Conservation (phyloP, 2,329 filamentous ascomycete genomes). For the Sporothrix brasiliensis region DNA sequence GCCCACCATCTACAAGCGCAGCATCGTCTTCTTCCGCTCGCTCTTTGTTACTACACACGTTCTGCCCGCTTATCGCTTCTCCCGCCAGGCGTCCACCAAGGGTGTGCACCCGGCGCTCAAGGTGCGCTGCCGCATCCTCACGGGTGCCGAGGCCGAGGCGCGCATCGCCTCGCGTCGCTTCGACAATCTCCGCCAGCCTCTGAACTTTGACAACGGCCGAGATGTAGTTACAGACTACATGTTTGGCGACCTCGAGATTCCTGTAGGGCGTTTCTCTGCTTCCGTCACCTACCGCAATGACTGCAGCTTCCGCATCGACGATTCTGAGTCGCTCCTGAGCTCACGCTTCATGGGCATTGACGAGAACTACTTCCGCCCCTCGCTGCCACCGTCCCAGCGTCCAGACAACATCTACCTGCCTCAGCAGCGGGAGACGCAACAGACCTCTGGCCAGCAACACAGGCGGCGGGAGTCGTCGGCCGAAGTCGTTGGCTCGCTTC, state of each 20-base stretch:
- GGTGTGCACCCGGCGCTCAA: slow-evolving; percentile 68
- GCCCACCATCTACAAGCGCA: slow-evolving; percentile 94
- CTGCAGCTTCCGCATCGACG: slow-evolving; percentile 88
- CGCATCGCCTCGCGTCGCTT: slow-evolving; percentile 53
- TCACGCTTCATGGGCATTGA: slow-evolving; percentile 92
- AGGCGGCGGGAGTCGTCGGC: slow-evolving; percentile 45
- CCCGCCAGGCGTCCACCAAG: slow-evolving; percentile 71
- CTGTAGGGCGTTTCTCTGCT: slow-evolving; percentile 79
- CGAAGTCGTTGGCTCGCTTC: slow-evolving; percentile 72
- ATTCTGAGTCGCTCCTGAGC: slow-evolving; percentile 86
- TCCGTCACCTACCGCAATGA: slow-evolving; percentile 83
- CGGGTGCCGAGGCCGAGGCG: slow-evolving; percentile 53
- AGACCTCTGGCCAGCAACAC: slow-evolving; percentile 25
- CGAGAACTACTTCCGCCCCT: slow-evolving; percentile 83
- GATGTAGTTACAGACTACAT: slow-evolving; percentile 74
- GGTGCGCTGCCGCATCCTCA: slow-evolving; percentile 77
- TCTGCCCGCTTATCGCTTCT: slow-evolving; percentile 83
- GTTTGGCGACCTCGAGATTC: slow-evolving; percentile 83
- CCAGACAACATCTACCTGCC: slow-evolving; percentile 39
- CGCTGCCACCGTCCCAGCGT: slow-evolving; percentile 59
- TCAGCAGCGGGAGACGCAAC: slow-evolving; percentile 17
- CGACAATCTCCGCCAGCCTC: slow-evolving; percentile 71
- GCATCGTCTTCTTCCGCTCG: slow-evolving; percentile 90
- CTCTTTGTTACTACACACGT: slow-evolving; percentile 81
- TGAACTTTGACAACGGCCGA: slow-evolving; percentile 60